Evolutionary conservation across 2,329 filamentous ascomycete genomes (phyloP), one percentile per base, ranked within the genome.

Genomic region (Dactylellina haptotyla): DNA sequence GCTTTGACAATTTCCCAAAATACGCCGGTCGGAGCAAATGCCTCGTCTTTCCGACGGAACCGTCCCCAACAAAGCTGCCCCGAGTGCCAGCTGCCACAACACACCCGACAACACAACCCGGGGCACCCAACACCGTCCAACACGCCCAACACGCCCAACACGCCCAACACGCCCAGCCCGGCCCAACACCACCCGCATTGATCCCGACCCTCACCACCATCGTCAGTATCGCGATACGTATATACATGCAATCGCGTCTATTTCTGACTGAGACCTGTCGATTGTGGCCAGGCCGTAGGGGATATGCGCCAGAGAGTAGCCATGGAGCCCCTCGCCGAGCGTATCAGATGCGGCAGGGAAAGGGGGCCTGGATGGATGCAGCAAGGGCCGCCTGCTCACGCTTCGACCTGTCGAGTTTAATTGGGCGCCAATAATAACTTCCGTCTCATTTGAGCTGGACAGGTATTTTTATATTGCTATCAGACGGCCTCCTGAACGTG

Each of bases 21-120:
- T n/a, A n/a, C n/a, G 56, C 64, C 64, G 64, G 64, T 62, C 64
- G 64, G 64, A 61, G 64, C 34, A 69, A 69, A 59, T 61, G 64
- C 56, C 64, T 61, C 34, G 26, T 69, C 54, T 69, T 41, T 56
- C 64, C 64, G 56, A 67, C 41, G 34, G n/a, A 16, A n/a, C 37
- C 37, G 12, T 14, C 37, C 37, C 2, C 9, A n/a, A n/a, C n/a
- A n/a, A n/a, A n/a, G n/a, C n/a, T n/a, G n/a, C n/a, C n/a, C n/a
- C n/a, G n/a, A n/a, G n/a, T n/a, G n/a, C 41, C 41, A 46, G 18
- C 51, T 32, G 25, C 16, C 43, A 26, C 62, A 66, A 50, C 62
- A 66, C 30, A 64, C 45, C 14, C 37, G 46, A 34, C 32, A 34
- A 34, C 43, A 23, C 32, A 25, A 37, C 4, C 30, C 16, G 26